Base-by-base conservation (phyloP, 2,329 filamentous ascomycete species). In the Pyrenochaeta sp. region DNA sequence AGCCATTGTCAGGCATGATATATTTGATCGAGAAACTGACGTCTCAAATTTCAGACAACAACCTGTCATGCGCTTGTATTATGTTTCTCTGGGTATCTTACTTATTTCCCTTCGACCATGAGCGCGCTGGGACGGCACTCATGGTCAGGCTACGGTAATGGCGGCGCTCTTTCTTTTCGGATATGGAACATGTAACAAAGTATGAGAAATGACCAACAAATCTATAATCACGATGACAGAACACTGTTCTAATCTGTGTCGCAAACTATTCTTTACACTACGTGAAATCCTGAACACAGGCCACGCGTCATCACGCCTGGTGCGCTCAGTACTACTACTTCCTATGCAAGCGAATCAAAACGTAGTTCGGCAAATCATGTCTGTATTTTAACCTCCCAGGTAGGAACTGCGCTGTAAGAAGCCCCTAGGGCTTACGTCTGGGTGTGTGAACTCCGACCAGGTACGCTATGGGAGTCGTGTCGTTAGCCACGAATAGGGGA, bases 21-120 rank as follows among this genome's bases (percentile, higher is more conserved):
- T 23, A 23, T 55, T 56, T 45, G 54, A 56, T 37, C 40, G 50
- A 53, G 48, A 35, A 60, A 54, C 39, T 44, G 42, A 50, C 51
- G 52, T 44, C 51, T 55, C 33, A 43, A 52, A 45, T 61, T 52
- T 44, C 49, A 43, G 37, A 49, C 56, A 47, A 48, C 56, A 47
- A 48, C 56, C 51, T 47, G 51, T 60, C 45, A 51, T 55, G 54
- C 33, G 46, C 37, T 41, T 72, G 66, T 71, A 72, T 56, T 66
- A 66, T 66, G 55, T 45, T 58, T 52, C 54, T 51, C 18, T 58
- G 47, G 51, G 51, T 21, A 54, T 58, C 49, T 53, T 35, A 48
- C 47, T 54, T 57, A 40, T 31, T 49, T 43, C 36, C 39, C 40
- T 45, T 43, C 43, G 31, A 42, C 46, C 40, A 54, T 56, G 47